Percentiles rank a stretch among this genome's conserved stretches.
Conservation (phyloP, 1,284 basidiomycete genomes). For the Athelia sp. region DNA sequence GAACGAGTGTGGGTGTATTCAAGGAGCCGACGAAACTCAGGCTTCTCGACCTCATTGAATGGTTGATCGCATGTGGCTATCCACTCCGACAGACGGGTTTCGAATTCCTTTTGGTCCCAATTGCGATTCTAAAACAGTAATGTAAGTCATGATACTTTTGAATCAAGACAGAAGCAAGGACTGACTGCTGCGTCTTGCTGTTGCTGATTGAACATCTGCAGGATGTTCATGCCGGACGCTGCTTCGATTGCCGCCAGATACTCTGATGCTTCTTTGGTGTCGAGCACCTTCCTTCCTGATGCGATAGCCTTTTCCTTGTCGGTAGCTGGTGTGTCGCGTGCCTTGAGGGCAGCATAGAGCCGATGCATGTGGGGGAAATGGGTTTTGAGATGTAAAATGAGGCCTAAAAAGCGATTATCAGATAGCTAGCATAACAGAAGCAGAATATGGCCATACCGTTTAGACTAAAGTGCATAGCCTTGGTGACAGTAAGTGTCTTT, state of each 20-base stretch:
- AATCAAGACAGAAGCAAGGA: neutral
- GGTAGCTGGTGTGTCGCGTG: too few species aligned
- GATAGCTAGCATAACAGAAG: too few species aligned
- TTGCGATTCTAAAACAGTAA: neutral
- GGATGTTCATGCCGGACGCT: neutral
- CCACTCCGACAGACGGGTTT: slow-evolving; percentile 15
- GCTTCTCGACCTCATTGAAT: slow-evolving; percentile 16
- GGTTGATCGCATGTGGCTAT: slow-evolving; percentile 16
- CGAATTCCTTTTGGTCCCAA: slow-evolving; percentile 12
- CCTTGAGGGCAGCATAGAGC: neutral
- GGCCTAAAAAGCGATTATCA: too few species aligned
- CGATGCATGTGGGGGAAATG: neutral
- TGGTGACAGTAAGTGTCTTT: too few species aligned
- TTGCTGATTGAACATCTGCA: neutral
- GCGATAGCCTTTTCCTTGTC: neutral
- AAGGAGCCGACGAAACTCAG: slow-evolving; percentile 12
- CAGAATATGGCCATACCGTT: too few species aligned
- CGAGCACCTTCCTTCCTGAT: neutral
- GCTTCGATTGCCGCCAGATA: neutral
- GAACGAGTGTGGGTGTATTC: slow-evolving; percentile 8
- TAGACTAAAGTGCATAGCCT: too few species aligned
- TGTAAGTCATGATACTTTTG: neutral
- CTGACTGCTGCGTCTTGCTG: neutral
- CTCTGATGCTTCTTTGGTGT: neutral
- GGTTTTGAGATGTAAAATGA: too few species aligned